Percentiles rank a stretch among this genome's conserved stretches.
Conservation (phyloP, 2,329 filamentous ascomycete species). For the Nemania sp. region DNA sequence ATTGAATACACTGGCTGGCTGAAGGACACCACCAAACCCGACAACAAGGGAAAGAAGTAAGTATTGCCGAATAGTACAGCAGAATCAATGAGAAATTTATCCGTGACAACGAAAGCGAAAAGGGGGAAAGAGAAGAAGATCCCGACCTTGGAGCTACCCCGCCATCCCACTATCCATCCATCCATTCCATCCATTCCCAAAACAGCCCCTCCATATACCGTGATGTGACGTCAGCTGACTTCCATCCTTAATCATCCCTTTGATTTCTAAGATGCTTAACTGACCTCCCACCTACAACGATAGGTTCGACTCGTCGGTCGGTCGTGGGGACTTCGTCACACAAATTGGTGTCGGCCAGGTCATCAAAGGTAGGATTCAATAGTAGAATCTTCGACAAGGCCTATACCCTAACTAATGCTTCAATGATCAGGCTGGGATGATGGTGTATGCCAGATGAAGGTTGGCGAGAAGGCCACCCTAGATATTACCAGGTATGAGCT, state of each 20-base stretch:
- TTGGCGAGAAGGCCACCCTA: slow-evolving; percentile 90
- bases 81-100: background rate
- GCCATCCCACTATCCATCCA: slow-evolving; percentile 22
- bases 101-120: background rate
- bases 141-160: slow-evolving; percentile 27
- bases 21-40: slow-evolving; percentile 71
- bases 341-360: slow-evolving; percentile 85
- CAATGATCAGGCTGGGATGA: slow-evolving; percentile 78
- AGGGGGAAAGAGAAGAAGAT: background rate
- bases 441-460: slow-evolving; percentile 85
- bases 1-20: slow-evolving; percentile 95
- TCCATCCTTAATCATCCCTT: background rate
- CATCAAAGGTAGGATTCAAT: slow-evolving; percentile 77
- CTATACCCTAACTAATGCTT: slow-evolving; percentile 26
- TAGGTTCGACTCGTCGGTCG: slow-evolving; percentile 91
- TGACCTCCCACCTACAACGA: slow-evolving; percentile 9
- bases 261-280: background rate
- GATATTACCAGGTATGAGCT: slow-evolving; percentile 77
- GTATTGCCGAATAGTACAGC: slow-evolving; percentile 48
- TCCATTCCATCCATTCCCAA: background rate
- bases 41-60: slow-evolving; percentile 79
- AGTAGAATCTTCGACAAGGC: background rate
- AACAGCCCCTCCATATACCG: background rate
- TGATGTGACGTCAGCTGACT: slow-evolving; percentile 32
- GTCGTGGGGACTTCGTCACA: slow-evolving; percentile 80